Base-by-base conservation (phyloP, 495 filamentous ascomycete species). In the Aspergillus nidulans region DNA sequence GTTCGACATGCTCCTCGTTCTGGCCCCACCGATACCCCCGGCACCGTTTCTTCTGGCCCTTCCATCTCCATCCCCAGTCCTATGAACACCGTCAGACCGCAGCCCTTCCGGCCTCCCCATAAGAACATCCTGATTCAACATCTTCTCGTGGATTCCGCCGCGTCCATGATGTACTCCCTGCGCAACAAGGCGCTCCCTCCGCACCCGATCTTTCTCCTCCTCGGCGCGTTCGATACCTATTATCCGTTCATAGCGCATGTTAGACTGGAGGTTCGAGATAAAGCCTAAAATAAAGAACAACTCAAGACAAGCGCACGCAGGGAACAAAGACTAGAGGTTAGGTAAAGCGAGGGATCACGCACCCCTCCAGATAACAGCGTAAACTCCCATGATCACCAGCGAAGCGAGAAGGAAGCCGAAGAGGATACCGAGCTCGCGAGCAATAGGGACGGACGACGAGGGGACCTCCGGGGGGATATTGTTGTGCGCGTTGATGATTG, bases 361-460 rank as follows among this genome's bases (percentile, higher is more conserved):
- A 73, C 73, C 56, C 7, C 62, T 57, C 75, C 76, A 77, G 38
- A 74, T 25, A 18, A 69, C 52, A 3, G 66, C 53, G 38, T 79
- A 79, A 6, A 69, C 55, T 0, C 40, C 69, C 52, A 75, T 71
- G 9, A 70, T 69, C 15, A 74, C 59, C 32, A 73, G 23, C 53
- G 66, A 76, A 1, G 68, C 66, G 25, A 55, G 56, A 4, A 74
- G 56, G 52, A 79, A 76, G 26, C 64, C 76, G 54, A 76, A 69
- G 48, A 76, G 66, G 24, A 75, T 67, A 26, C 75, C 76, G 2
- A 77, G 60, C 55, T 77, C 76, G 28, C 67, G 66, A 26, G 60
- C 57, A 32, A 75, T 42, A 21, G 62, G 13, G 67, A 71, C 34
- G 58, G 56, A 49, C 62, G 60, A 23, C 56, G 55, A 50, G 63